Base-by-base conservation (phyloP, 2,329 filamentous ascomycete genomes). In the Trichoderma aggressivum region DNA sequence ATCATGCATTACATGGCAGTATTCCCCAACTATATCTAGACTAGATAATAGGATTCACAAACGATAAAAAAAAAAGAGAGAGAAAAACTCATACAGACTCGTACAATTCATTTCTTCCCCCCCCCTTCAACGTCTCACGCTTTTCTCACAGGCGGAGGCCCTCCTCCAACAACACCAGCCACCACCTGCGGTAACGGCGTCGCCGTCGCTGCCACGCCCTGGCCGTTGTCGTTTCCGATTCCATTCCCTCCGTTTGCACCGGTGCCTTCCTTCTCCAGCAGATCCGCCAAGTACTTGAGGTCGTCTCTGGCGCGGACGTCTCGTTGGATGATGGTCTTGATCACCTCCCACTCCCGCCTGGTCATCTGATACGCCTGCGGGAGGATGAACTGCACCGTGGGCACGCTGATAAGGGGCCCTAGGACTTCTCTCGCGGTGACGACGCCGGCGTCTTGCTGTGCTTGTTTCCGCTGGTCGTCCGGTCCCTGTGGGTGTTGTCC, bases 301-400 rank as follows among this genome's bases (percentile, higher is more conserved):
- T 94, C 89, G 2, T 89, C 86, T 26, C 89, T 85, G 0, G 92
- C 88, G 26, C 86, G 86, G 0, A 89, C 88, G 69, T 94, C 90
- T 12, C 86, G 84, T 63, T 90, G 86, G 28, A 94, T 85, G 16
- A 95, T 90, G 50, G 87, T 85, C 65, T 87, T 86, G 73, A 98
- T 88, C 32, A 96, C 88, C 70, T 88, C 85, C 87, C 96, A 91
- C 77, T 97, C 92, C 18, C 87, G 83, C n/a, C 88, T 84, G 59
- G 90, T 86, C 84, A 92, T 93, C 63, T 87, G 86, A 24, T 86
- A 88, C 1, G 90, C 91, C 74, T 92, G 90, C 6, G 89, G 88
- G 58, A 94, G 83, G 5, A 94, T 82, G 75, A 94, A 91, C 28
- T 88, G 85, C 10, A 93, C 89, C 0, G 91, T 92, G 0, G 91